These are phyloP conservation scores for Aspergillus fumigatiaffinis DNA, from an alignment of 2,329 filamentous ascomycete genomes.

Conservation along the genomic window DNA sequence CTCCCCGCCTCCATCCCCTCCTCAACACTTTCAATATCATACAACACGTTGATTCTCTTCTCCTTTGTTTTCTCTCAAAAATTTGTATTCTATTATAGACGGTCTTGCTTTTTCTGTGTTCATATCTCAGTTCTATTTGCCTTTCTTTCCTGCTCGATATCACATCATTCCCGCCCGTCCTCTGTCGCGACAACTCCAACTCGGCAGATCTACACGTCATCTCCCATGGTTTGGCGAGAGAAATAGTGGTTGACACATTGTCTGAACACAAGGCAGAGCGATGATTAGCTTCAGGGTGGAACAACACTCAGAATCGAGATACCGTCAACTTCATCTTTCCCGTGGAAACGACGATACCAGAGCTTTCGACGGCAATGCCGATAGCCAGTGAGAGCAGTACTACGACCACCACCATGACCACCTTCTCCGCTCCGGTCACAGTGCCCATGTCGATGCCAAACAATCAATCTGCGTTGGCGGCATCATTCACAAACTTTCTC, in stretches of 20 bases:
- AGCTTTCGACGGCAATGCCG: constrained; percentile 36
- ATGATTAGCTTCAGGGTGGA: constrained; percentile 43
- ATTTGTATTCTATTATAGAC: constrained; percentile 1
- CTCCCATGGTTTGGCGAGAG: constrained; percentile 7
- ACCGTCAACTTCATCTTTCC: constrained; percentile 33
- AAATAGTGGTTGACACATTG: constrained; percentile 23
- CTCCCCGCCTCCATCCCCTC: neutral
- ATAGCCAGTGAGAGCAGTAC: constrained; percentile 41
- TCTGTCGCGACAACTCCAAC: neutral
- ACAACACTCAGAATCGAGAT: constrained; percentile 40
- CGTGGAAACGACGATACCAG: constrained; percentile 29
- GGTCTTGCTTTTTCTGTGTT: neutral
- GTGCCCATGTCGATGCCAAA: constrained; percentile 43
- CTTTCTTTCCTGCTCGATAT: neutral
- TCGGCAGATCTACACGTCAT: neutral
- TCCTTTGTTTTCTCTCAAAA: constrained; percentile 1
- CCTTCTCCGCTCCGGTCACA: constrained; percentile 38
- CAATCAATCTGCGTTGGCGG: constrained; percentile 57
- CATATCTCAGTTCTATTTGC: neutral
- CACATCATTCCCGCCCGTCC: neutral
- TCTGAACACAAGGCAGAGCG: constrained; percentile 35
- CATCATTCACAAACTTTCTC: constrained; percentile 73
- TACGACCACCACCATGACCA: constrained; percentile 36
- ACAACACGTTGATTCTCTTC: neutral
- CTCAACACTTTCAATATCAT: neutral